Percentiles rank a stretch among this genome's conserved stretches.
phyloP scores from a whole-genome alignment of 2,329 filamentous ascomycete genomes.

The Nigrograna mackinnonii region DNA sequence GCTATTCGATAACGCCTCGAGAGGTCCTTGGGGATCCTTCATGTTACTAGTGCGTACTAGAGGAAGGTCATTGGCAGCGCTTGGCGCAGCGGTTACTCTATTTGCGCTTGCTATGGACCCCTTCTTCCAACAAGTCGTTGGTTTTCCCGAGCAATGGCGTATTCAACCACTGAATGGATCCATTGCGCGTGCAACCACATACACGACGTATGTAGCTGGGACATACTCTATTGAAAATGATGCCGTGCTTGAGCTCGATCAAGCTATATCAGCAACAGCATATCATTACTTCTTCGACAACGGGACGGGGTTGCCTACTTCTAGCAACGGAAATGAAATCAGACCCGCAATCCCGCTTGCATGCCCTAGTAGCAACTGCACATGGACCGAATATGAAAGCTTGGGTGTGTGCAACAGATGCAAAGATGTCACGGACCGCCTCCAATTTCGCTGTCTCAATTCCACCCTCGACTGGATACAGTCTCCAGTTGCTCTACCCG shows the following conservation, averaged over 20 bases:
- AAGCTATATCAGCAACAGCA: slow-evolving; percentile 3
- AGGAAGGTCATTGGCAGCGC: slow-evolving; percentile 4
- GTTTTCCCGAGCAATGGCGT: slow-evolving; percentile 5
- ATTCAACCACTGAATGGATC: background rate
- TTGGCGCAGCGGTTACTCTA: slow-evolving; percentile 11
- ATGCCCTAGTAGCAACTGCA: slow-evolving; percentile 26
- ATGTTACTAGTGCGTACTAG: slow-evolving; percentile 12
- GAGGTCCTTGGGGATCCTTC: slow-evolving; percentile 15
- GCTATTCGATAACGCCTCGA: slow-evolving; percentile 6
- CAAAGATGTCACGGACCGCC: slow-evolving; percentile 3
- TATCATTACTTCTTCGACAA: slow-evolving; percentile 20
- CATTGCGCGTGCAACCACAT: background rate
- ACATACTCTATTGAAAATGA: background rate
- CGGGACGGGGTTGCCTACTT: slow-evolving; percentile 17
- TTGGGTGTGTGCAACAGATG: slow-evolving; percentile 17
- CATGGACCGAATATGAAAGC: slow-evolving; percentile 15
- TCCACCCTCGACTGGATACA: slow-evolving; percentile 5
- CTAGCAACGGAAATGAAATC: slow-evolving; percentile 26
- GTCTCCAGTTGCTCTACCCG: background rate
- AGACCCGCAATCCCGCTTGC: slow-evolving; percentile 26
- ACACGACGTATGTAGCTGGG: background rate
- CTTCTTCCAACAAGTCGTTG: slow-evolving; percentile 17
- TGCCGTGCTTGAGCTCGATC: background rate
- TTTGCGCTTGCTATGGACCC: slow-evolving; percentile 15
- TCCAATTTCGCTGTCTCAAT: slow-evolving; percentile 3